Conservation (phyloP, 2,329 filamentous ascomycete genomes). For the Pseudogymnoascus sp. region DNA sequence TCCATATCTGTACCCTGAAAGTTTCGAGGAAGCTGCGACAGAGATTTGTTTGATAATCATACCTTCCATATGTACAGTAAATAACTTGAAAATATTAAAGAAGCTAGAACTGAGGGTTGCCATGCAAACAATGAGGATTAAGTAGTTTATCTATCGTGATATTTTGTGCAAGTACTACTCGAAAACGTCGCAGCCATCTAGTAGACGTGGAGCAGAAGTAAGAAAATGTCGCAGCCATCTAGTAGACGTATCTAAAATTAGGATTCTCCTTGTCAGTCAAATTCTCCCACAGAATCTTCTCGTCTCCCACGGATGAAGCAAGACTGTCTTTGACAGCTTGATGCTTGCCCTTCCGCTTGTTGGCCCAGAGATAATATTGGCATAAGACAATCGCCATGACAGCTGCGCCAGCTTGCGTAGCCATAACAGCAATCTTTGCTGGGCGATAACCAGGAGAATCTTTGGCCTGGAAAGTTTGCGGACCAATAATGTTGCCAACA, state of each 20-base stretch:
- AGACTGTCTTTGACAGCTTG: conserved; percentile 24
- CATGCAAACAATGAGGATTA: too few species aligned
- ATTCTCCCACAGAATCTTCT: conserved; percentile 39
- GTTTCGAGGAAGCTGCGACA: too few species aligned
- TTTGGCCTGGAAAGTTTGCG: conserved; percentile 52
- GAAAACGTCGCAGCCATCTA: conserved; percentile 19
- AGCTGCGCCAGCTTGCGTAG: conserved; percentile 30
- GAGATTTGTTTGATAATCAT: too few species aligned
- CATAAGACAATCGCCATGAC: conserved; percentile 40
- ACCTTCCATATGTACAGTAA: too few species aligned
- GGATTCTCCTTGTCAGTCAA: conserved; percentile 53
- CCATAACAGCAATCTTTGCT: conserved; percentile 47
- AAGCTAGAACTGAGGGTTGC: too few species aligned
- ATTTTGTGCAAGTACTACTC: too few species aligned
- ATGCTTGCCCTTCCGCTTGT: conserved; percentile 34
- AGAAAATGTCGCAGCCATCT: conserved; percentile 10
- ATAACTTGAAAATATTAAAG: too few species aligned
- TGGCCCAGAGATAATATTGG: conserved; percentile 43
- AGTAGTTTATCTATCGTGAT: too few species aligned
- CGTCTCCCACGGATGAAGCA: conserved; percentile 26
- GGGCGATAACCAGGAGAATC: conserved; percentile 45
- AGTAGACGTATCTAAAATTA: conserved; percentile 47
- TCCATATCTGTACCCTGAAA: too few species aligned
- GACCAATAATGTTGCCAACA: conserved; percentile 53
- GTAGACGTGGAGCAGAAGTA: conserved; percentile 24